Conservation (phyloP, 2,329 filamentous ascomycete genomes). For the Xylariaceae sp. region DNA sequence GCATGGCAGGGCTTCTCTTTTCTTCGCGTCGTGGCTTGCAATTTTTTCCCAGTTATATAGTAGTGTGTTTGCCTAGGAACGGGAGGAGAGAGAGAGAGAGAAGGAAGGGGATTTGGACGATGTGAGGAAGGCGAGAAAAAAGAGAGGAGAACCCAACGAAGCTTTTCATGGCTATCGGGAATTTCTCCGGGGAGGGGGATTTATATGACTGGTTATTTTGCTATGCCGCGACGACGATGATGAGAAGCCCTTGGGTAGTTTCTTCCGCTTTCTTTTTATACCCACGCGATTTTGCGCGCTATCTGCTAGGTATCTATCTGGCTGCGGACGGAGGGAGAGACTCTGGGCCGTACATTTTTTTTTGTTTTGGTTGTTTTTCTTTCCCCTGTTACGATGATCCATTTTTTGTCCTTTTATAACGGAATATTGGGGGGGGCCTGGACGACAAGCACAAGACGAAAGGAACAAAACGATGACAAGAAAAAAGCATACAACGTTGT, state of each 20-base stretch:
- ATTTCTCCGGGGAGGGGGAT: too few species aligned
- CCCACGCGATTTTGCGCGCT: conserved; percentile 12
- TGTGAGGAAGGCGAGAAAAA: background rate
- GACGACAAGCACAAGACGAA: background rate
- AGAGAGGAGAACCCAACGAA: conserved; percentile 5
- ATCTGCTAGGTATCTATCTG: conserved; percentile 7
- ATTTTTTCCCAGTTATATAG: background rate
- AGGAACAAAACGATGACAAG: conserved; percentile 9
- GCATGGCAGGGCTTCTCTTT: background rate
- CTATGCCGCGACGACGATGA: conserved; percentile 18
- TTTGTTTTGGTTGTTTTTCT: conserved; percentile 14
- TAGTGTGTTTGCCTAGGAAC: too few species aligned
- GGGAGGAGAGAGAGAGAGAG: too few species aligned
- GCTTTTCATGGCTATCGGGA: conserved; percentile 5
- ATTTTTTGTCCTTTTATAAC: conserved; percentile 8
- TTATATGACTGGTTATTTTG: conserved; percentile 2
- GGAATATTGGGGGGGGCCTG: conserved; percentile 11
- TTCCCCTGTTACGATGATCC: conserved; percentile 13
- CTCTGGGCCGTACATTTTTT: conserved; percentile 16
- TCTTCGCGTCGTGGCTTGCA: background rate
- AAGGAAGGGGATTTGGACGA: background rate
- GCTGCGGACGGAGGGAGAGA: conserved; percentile 3
- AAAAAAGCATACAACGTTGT: conserved; percentile 12
- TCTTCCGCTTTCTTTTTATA: conserved; percentile 16
- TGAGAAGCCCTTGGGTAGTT: conserved; percentile 10